Evolutionary conservation across 2,329 filamentous ascomycete species (phyloP).

Genomic region (Monosporascus sp.): DNA sequence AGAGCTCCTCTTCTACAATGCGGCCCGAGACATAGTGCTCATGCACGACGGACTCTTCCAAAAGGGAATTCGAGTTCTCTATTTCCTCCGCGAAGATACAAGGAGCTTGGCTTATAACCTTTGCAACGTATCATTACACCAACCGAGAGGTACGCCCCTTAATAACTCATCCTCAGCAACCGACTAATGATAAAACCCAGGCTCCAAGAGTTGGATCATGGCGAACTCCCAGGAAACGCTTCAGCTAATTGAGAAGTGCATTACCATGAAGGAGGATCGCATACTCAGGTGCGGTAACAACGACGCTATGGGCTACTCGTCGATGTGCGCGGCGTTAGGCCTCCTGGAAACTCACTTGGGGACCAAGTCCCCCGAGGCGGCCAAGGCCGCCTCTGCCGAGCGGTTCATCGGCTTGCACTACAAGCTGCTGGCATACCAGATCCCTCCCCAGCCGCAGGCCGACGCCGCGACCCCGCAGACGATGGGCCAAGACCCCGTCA

Average conservation of each 20-base stretch:
- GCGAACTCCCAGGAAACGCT: conserved; percentile 56
- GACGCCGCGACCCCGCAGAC: conserved; percentile 16
- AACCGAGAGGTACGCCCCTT: conserved; percentile 38
- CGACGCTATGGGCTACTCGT: conserved; percentile 59
- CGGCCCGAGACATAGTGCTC: conserved; percentile 56
- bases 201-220: conserved; percentile 58
- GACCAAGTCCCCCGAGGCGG: conserved; percentile 50
- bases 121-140: conserved; percentile 56
- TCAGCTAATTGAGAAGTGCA: conserved; percentile 56
- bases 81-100: conserved; percentile 56
- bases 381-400: conserved; percentile 55
- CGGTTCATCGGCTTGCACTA: conserved; percentile 55
- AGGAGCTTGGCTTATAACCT: conserved; percentile 57
- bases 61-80: conserved; percentile 53
- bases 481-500: conserved; percentile 15
- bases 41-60: conserved; percentile 56
- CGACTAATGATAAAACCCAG: conserved; percentile 18
- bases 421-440: conserved; percentile 50
- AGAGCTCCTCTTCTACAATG: conserved; percentile 59
- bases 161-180: background rate
- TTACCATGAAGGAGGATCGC: conserved; percentile 56
- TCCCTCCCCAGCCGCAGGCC: conserved; percentile 30
- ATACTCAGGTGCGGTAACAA: conserved; percentile 58
- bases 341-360: conserved; percentile 55
- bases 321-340: conserved; percentile 56